These are phyloP conservation scores for Athelia sp. DNA, from an alignment of 1,284 basidiomycete genomes.

Conservation along the genomic window DNA sequence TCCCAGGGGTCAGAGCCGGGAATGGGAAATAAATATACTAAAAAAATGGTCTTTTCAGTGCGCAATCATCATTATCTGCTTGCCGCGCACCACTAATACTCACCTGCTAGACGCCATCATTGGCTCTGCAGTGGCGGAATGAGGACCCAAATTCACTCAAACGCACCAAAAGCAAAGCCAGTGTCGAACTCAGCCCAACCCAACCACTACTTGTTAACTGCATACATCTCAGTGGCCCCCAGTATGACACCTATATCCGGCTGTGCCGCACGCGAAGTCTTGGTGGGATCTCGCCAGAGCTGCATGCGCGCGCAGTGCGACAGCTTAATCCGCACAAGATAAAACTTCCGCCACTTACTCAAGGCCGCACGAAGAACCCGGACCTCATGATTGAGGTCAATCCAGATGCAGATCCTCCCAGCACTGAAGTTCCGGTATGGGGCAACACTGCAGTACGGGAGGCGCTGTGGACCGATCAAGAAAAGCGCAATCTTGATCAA, in stretches of 20 bases:
- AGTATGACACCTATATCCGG: neutral
- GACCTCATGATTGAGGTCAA: neutral
- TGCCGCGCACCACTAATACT: no score
- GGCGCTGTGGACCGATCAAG: neutral
- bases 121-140: no score
- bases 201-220: slow-evolving; percentile 9
- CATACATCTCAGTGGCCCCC: slow-evolving; percentile 12
- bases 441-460: no score
- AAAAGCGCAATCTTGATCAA: neutral
- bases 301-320: neutral
- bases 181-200: no score
- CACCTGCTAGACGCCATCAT: no score
- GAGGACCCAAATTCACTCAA: no score
- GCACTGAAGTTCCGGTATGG: neutral
- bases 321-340: neutral
- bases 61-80: no score
- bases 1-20: no score
- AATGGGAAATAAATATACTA: no score
- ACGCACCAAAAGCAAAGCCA: no score
- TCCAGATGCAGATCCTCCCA: neutral
- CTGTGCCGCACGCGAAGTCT: neutral
- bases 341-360: neutral
- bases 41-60: no score
- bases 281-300: neutral
- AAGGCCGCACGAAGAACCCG: no score